phyloP scores from a whole-genome alignment of 805 yeast species.

The Candida ascalaphidarum region DNA sequence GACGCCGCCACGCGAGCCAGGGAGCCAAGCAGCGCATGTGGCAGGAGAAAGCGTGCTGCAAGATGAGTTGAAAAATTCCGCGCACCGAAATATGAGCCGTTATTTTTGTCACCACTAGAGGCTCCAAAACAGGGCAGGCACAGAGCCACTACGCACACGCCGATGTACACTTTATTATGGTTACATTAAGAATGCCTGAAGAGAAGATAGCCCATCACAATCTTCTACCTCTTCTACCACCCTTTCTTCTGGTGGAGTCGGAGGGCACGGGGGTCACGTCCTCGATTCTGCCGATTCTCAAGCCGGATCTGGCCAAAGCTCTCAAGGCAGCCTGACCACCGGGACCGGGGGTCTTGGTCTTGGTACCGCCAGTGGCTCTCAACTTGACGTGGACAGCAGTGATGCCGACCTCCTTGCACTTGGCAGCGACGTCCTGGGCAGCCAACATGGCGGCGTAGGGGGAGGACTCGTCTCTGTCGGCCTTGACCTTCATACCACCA shows the following conservation, averaged over 20 bases:
- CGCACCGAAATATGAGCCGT: too few relatives aligned
- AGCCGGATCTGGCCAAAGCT: constrained; percentile 99
- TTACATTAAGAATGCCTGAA: too few relatives aligned
- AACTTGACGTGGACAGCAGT: constrained; percentile 99
- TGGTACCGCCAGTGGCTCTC: constrained; percentile 99
- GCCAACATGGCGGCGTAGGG: constrained; percentile 99
- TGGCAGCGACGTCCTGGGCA: constrained; percentile 98
- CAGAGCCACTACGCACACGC: too few relatives aligned
- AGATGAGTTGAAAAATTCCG: too few relatives aligned
- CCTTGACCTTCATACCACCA: constrained; percentile 99
- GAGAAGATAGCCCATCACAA: constrained; percentile 43
- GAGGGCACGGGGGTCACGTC: constrained; percentile 99
- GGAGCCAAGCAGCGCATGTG: too few relatives aligned
- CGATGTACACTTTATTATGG: too few relatives aligned
- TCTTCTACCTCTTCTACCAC: constrained; percentile 99
- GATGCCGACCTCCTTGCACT: constrained; percentile 99
- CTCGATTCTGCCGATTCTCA: constrained; percentile 99
- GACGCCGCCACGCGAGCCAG: too few relatives aligned
- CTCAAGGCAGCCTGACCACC: constrained; percentile 99
- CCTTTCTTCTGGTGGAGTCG: constrained; percentile 99
- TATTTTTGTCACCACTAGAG: too few relatives aligned
- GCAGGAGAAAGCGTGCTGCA: too few relatives aligned
- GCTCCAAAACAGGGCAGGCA: too few relatives aligned
- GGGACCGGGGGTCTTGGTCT: constrained; percentile 99
- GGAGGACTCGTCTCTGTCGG: constrained; percentile 99